phyloP scores from a whole-genome alignment of 352 stramenopile genomes.

The Globisporangium orthogonon region DNA sequence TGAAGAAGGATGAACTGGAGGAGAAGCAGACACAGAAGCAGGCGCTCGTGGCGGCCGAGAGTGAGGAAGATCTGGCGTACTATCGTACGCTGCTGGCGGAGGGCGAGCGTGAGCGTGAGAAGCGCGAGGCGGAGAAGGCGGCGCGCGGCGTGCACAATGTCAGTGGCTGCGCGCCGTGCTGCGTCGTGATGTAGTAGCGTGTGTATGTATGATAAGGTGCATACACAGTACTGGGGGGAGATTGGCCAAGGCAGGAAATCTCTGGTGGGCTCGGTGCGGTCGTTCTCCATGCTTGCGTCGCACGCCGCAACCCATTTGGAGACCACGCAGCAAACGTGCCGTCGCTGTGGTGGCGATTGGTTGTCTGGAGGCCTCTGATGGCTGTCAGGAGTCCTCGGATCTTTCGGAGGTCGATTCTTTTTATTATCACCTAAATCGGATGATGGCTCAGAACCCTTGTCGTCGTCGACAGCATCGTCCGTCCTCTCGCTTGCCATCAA shows the following conservation, averaged over 20 bases:
- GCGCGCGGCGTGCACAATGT: conserved; percentile 18
- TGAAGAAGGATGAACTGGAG: not conserved
- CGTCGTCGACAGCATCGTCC: too few relatives aligned
- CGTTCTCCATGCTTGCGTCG: too few relatives aligned
- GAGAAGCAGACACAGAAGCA: conserved; percentile 3
- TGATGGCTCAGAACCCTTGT: too few relatives aligned
- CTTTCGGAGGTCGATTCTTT: not conserved
- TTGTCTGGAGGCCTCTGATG: too few relatives aligned
- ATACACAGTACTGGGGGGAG: not conserved
- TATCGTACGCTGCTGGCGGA: conserved; percentile 35
- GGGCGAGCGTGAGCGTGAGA: conserved; percentile 27
- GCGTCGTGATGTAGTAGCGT: conserved; percentile 31
- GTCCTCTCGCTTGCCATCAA: too few relatives aligned
- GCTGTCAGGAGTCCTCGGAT: not conserved
- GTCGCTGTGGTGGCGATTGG: too few relatives aligned
- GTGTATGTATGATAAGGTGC: not conserved
- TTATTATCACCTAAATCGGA: not conserved
- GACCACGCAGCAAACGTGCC: too few relatives aligned
- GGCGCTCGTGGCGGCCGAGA: conserved; percentile 11
- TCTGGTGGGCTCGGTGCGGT: too few relatives aligned
- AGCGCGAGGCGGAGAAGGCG: conserved; percentile 19
- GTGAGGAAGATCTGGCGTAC: conserved; percentile 42
- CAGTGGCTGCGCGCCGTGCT: conserved; percentile 50
- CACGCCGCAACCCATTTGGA: too few relatives aligned
- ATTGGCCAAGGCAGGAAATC: too few relatives aligned